Conservation (phyloP, 164 flowering plant genomes). For the Paratinospora sagittata region DNA sequence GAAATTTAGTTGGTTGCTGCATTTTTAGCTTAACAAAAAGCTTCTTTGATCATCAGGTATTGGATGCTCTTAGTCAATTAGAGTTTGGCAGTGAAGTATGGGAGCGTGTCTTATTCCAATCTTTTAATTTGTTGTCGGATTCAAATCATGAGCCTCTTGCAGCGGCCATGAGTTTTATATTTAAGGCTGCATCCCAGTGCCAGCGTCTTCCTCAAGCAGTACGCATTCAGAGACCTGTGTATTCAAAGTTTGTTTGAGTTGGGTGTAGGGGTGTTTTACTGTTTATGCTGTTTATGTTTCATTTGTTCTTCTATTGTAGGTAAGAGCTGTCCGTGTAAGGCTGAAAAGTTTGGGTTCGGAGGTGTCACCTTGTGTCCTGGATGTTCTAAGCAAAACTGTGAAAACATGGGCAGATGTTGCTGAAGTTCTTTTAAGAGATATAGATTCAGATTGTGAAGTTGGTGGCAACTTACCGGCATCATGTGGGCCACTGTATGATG, state of each 20-base stretch:
- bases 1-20: not conserved
- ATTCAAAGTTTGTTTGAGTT: not conserved
- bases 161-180: constrained; percentile 68
- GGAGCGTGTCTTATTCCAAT: constrained; percentile 67
- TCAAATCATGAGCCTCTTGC: constrained; percentile 79
- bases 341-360: constrained; percentile 68
- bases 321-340: constrained; percentile 68
- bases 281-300: not conserved
- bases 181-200: constrained; percentile 85
- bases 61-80: constrained; percentile 82
- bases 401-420: constrained; percentile 80
- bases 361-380: constrained; percentile 75
- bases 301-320: constrained; percentile 43
- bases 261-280: too few relatives aligned
- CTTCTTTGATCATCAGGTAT: constrained; percentile 48
- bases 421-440: constrained; percentile 69
- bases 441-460: constrained; percentile 59
- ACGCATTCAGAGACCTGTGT: constrained; percentile 21
- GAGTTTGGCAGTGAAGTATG: constrained; percentile 86
- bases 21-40: constrained; percentile 1
- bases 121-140: constrained; percentile 57
- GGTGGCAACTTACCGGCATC: constrained; percentile 32
- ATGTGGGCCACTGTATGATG: constrained; percentile 44
- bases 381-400: constrained; percentile 65
- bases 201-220: constrained; percentile 94